phyloP scores from a whole-genome alignment of 495 filamentous ascomycete genomes.

The Cetradonia linearis region DNA sequence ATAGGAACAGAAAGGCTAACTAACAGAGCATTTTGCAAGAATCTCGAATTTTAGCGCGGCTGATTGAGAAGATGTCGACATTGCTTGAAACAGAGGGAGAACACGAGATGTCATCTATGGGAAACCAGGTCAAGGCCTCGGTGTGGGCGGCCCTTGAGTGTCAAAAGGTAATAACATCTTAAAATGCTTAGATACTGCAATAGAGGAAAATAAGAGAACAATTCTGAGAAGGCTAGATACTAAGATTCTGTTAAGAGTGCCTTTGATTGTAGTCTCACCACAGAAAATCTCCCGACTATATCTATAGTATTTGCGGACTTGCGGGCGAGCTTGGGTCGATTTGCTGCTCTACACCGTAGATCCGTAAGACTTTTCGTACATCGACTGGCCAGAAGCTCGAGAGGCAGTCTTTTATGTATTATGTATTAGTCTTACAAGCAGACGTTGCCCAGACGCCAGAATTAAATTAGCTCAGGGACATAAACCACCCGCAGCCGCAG shows the following conservation, averaged over 20 bases:
- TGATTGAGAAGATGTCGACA: constrained; percentile 15
- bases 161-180: neutral
- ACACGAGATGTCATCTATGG: neutral
- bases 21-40: constrained; percentile 72
- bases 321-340: neutral
- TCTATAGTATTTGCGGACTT: no score
- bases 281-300: no score
- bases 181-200: no score
- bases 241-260: neutral
- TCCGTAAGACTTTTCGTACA: neutral
- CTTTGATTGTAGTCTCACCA: neutral
- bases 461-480: no score
- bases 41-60: constrained; percentile 73
- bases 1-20: constrained; percentile 22
- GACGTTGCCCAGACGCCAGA: neutral
- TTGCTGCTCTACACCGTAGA: neutral
- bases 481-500: no score
- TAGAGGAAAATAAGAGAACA: neutral
- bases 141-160: no score
- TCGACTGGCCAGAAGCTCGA: neutral
- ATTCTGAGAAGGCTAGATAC: neutral
- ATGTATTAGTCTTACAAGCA: no score
- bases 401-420: neutral
- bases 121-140: neutral
- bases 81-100: constrained; percentile 4